These are phyloP conservation scores for Fistulifera solaris DNA, from an alignment of 108 stramenopile genomes.

Conservation along the genomic window DNA sequence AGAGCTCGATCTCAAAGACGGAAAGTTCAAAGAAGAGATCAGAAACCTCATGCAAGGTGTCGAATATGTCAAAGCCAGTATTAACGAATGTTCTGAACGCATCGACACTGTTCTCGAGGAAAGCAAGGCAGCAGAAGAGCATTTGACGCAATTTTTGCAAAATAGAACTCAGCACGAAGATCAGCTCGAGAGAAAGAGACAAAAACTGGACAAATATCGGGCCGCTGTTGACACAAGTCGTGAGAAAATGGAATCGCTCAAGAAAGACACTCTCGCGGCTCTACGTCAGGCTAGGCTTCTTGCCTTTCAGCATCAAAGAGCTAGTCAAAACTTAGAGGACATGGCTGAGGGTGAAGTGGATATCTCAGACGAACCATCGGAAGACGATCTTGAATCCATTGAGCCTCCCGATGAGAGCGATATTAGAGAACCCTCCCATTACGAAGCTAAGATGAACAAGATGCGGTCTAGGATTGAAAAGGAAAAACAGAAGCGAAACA, in stretches of 20 bases:
- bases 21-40: slow-evolving; percentile 25
- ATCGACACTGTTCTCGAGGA: slow-evolving; percentile 62
- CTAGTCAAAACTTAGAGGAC: not conserved
- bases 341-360: slow-evolving; percentile 12
- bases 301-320: not conserved
- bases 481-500: slow-evolving; percentile 46
- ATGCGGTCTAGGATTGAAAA: slow-evolving; percentile 39
- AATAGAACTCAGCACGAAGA: slow-evolving; percentile 33
- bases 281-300: not conserved
- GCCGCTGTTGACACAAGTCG: slow-evolving; percentile 17
- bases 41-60: slow-evolving; percentile 36
- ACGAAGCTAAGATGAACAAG: slow-evolving; percentile 32
- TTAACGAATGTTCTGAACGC: slow-evolving; percentile 54
- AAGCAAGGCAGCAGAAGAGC: slow-evolving; percentile 37
- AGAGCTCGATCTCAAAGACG: slow-evolving; percentile 28
- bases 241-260: slow-evolving; percentile 12
- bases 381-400: slow-evolving; percentile 59
- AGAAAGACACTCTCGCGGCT: slow-evolving; percentile 14
- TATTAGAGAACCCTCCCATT: slow-evolving; percentile 34
- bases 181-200: slow-evolving; percentile 34
- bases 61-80: slow-evolving; percentile 23
- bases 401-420: slow-evolving; percentile 18
- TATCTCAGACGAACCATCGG: slow-evolving; percentile 34
- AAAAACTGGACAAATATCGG: slow-evolving; percentile 47
- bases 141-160: slow-evolving; percentile 41